phyloP scores from a whole-genome alignment of 805 yeast genomes.

The Suhomyces sp. region DNA sequence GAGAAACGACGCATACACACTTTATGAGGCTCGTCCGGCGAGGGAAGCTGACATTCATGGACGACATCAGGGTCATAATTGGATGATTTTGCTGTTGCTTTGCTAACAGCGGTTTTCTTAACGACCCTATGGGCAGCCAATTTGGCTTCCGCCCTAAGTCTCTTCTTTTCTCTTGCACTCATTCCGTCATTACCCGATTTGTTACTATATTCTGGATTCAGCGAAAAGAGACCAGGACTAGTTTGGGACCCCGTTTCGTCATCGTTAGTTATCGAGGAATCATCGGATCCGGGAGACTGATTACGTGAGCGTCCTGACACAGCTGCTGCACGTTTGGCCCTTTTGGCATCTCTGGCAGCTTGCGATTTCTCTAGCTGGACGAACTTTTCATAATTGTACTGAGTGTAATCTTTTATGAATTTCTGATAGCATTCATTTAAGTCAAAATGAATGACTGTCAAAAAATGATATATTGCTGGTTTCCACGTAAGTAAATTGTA shows the following conservation, averaged over 20 bases:
- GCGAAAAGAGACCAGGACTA: slow-evolving; percentile 9
- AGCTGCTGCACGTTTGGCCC: slow-evolving; percentile 5
- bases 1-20: slow-evolving; percentile 43
- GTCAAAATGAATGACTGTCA: slow-evolving; percentile 38
- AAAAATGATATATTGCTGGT: slow-evolving; percentile 41
- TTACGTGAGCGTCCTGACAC: slow-evolving; percentile 2
- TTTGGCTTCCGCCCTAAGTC: slow-evolving; percentile 21
- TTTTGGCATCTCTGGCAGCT: slow-evolving; percentile 9
- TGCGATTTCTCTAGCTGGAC: slow-evolving; percentile 13
- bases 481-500: slow-evolving; percentile 41
- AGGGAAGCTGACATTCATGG: slow-evolving; percentile 45
- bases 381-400: slow-evolving; percentile 22
- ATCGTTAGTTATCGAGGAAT: slow-evolving; percentile 5
- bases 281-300: slow-evolving; percentile 4
- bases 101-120: slow-evolving; percentile 22
- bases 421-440: slow-evolving; percentile 37
- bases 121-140: slow-evolving; percentile 28
- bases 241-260: slow-evolving; percentile 7
- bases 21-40: slow-evolving; percentile 41
- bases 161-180: slow-evolving; percentile 16
- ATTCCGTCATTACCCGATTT: slow-evolving; percentile 19
- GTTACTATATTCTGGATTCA: slow-evolving; percentile 17
- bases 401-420: slow-evolving; percentile 33
- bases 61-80: slow-evolving; percentile 47
- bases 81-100: slow-evolving; percentile 31